Conservation (phyloP, 805 yeast genomes). For the Ogataea wickerhamii region DNA sequence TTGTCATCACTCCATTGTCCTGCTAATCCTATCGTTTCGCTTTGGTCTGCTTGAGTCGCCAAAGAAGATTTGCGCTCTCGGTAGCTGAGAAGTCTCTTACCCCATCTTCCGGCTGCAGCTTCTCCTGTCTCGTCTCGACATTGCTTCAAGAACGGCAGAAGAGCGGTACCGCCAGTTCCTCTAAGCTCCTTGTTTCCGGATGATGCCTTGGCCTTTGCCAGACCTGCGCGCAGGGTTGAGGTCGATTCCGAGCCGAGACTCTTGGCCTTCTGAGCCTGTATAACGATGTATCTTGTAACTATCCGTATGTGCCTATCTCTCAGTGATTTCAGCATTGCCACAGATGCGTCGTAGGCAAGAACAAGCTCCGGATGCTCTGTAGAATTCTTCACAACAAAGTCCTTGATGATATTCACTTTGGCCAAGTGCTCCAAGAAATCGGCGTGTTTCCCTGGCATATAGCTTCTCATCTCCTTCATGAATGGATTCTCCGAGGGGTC, state of each 20-base stretch:
- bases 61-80: constrained; percentile 9
- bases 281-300: constrained; percentile 79
- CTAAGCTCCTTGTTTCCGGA: constrained; percentile 47
- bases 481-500: constrained; percentile 39
- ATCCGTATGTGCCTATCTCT: constrained; percentile 92
- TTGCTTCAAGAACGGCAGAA: constrained; percentile 88
- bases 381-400: constrained; percentile 50
- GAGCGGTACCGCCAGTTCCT: constrained; percentile 94
- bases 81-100: constrained; percentile 62
- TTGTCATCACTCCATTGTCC: constrained; percentile 31
- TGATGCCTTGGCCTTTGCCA: constrained; percentile 45
- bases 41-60: constrained; percentile 6
- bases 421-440: constrained; percentile 65
- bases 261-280: constrained; percentile 64
- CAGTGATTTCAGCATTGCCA: constrained; percentile 83
- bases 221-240: constrained; percentile 62
- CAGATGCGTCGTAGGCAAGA: constrained; percentile 79
- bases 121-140: constrained; percentile 96
- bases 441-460: constrained; percentile 88
- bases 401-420: constrained; percentile 55
- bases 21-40: constrained; percentile 27
- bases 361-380: constrained; percentile 50
- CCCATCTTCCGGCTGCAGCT: constrained; percentile 92
- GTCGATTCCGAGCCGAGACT: constrained; percentile 46
- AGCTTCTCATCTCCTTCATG: constrained; percentile 77